A percentile compares a stretch with the other conserved stretches of the same genome.
Conservation (phyloP, 208 protist genomes). For the Trichomonas gallinae region DNA sequence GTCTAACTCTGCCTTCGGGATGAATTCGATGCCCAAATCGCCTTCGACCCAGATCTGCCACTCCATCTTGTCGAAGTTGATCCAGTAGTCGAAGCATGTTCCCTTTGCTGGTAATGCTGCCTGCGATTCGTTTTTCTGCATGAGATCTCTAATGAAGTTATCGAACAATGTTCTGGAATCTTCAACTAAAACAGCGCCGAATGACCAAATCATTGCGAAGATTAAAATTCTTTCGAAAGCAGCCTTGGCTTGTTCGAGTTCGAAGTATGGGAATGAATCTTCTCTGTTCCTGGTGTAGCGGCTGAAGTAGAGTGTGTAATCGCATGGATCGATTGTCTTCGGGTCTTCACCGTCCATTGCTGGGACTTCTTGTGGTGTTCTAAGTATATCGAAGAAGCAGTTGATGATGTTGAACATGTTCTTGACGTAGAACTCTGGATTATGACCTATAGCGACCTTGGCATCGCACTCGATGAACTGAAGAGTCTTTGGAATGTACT, state of each 20-base stretch:
- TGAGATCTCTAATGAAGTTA: slow-evolving; percentile 41
- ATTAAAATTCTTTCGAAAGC: slow-evolving; percentile 28
- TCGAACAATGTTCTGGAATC: slow-evolving; percentile 67
- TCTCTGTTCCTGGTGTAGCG: not conserved
- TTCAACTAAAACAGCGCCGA: slow-evolving; percentile 74
- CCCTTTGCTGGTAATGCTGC: not conserved
- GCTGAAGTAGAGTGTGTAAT: not conserved
- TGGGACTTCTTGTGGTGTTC: not conserved
- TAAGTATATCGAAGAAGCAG: not conserved
- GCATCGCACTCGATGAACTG: not conserved
- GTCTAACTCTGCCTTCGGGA: not conserved
- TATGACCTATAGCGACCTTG: not conserved
- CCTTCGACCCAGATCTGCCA: not conserved
- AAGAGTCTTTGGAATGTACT: not conserved
- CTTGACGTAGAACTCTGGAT: not conserved
- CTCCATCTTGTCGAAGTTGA: slow-evolving; percentile 29
- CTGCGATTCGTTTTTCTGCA: slow-evolving; percentile 70
- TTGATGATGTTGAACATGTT: not conserved
- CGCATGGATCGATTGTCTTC: not conserved
- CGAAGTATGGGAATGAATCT: not conserved
- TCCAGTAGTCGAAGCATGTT: slow-evolving; percentile 24
- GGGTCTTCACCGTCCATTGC: not conserved
- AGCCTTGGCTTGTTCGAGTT: slow-evolving; percentile 56
- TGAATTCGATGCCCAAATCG: not conserved
- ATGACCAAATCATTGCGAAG: slow-evolving; percentile 81